Base-by-base conservation (phyloP, 495 filamentous ascomycete species). In the Aspergillus diversus region DNA sequence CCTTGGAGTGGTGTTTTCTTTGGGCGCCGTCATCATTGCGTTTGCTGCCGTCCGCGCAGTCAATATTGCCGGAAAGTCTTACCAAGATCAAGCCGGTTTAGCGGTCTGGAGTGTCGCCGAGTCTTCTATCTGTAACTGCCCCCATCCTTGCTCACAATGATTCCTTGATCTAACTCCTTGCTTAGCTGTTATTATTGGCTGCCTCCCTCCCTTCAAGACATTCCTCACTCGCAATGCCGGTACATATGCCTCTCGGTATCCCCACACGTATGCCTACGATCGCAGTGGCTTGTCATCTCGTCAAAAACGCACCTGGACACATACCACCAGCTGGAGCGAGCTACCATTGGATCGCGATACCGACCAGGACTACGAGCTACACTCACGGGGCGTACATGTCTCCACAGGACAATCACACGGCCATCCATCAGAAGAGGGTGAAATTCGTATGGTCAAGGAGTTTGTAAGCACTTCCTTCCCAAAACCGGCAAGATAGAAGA, bases 101-200 rank as follows among this genome's bases (percentile, higher is more conserved):
- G 71, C 72, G 27, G 59, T 77, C 7, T 77, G 75, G 75, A 56
- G 69, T 11, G 59, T 76, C 15, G 66, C 70, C 21, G 75, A 77
- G 57, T 68, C 69, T 5, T 68, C 70, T 8, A 65, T 75, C 32
- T 75, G 75, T 74, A 63, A 35, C 69, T 71, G n/a, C 37, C 31
- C 37, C 37, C 7, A 4, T 17, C 13, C 16, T 33, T 2, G 33
- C 33, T 15, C 31, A 31, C 21, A 34, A 7, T 33, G 6, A 9
- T 17, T 12, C 54, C 21, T 27, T 6, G 8, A 43, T 43, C 39
- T 43, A 43, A 12, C n/a, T 15, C 5, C n/a, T 15, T 9, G 8
- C 46, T 12, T 52, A 83, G 81, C 81, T 42, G 72, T 83, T 16
- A 71, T 82, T 8, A 75, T 84, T 21, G 80, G 80, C 15, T 81